Conservation (phyloP, 306 rosid genomes). For the Castanea mollissima region DNA sequence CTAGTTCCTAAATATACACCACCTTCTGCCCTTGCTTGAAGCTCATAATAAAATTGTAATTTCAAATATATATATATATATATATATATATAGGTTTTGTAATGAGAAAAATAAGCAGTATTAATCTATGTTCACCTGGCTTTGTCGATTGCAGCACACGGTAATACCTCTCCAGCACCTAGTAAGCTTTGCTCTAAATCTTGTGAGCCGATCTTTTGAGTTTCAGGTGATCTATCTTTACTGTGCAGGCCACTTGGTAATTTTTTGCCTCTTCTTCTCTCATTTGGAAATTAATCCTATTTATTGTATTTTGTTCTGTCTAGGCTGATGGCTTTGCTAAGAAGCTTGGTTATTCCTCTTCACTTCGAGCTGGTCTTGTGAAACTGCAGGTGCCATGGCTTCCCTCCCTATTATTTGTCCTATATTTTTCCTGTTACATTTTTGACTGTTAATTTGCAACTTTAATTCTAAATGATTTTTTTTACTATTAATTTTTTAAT, state of each 20-base stretch:
- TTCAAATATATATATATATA: no score
- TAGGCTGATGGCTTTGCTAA: conserved; percentile 91
- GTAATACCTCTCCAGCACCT: conserved; percentile 89
- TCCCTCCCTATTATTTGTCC: background rate
- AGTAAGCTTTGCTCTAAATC: conserved; percentile 86
- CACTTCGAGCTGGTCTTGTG: conserved; percentile 71
- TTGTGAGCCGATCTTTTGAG: conserved; percentile 88
- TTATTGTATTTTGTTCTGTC: conserved; percentile 18
- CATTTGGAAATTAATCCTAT: background rate
- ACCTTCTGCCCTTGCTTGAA: background rate
- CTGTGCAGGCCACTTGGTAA: background rate
- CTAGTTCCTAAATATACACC: background rate
- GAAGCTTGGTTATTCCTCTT: conserved; percentile 74
- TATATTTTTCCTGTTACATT: background rate
- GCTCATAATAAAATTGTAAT: no score
- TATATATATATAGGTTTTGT: no score
- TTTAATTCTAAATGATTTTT: background rate
- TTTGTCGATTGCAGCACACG: conserved; percentile 67
- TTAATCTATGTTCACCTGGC: conserved; percentile 20
- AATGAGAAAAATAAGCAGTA: background rate
- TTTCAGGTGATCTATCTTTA: conserved; percentile 61
- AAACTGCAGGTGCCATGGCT: conserved; percentile 62
- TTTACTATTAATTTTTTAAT: background rate
- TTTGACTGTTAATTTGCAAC: background rate
- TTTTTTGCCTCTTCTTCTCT: background rate